These are phyloP conservation scores for Endocalyx cinctus DNA, from an alignment of 2,329 filamentous ascomycete species.

Conservation along the genomic window DNA sequence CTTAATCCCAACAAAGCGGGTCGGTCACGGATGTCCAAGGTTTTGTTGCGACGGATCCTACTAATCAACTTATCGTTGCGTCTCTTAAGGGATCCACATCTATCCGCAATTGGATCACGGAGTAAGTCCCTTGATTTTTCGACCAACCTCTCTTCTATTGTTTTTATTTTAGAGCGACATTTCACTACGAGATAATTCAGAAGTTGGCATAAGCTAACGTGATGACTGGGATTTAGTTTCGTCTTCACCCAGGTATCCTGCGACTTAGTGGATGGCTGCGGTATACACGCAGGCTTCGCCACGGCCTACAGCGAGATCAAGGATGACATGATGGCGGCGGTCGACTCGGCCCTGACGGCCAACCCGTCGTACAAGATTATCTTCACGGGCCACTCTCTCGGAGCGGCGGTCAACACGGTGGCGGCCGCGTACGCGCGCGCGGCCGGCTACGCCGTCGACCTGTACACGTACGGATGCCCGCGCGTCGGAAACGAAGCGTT, in stretches of 20 bases:
- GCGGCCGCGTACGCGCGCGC: slow-evolving; percentile 52
- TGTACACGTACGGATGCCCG: slow-evolving; percentile 65
- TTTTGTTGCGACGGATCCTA: slow-evolving; percentile 46
- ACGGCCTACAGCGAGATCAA: slow-evolving; percentile 53
- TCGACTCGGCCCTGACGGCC: slow-evolving; percentile 37
- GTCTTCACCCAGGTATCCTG: slow-evolving; percentile 33
- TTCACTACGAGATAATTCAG: too few relatives aligned
- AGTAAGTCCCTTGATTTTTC: slow-evolving; percentile 32
- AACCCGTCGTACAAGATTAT: slow-evolving; percentile 51
- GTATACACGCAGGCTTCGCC: slow-evolving; percentile 54
- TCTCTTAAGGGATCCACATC: slow-evolving; percentile 56
- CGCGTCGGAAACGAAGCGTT: slow-evolving; percentile 58
- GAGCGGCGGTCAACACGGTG: slow-evolving; percentile 59
- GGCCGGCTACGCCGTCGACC: slow-evolving; percentile 41
- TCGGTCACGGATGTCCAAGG: slow-evolving; percentile 41
- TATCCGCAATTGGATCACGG: slow-evolving; percentile 57
- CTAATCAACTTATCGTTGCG: slow-evolving; percentile 50
- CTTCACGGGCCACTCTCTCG: slow-evolving; percentile 65
- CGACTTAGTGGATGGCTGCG: slow-evolving; percentile 41
- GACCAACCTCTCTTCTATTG: too few relatives aligned
- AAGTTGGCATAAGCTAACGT: neutral
- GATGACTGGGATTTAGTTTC: slow-evolving; percentile 24
- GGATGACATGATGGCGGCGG: slow-evolving; percentile 33
- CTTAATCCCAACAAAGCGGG: slow-evolving; percentile 28
- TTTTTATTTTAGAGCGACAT: too few relatives aligned